Base-by-base conservation (phyloP, 2,329 filamentous ascomycete genomes). In the Phaeoacremonium minimum region DNA sequence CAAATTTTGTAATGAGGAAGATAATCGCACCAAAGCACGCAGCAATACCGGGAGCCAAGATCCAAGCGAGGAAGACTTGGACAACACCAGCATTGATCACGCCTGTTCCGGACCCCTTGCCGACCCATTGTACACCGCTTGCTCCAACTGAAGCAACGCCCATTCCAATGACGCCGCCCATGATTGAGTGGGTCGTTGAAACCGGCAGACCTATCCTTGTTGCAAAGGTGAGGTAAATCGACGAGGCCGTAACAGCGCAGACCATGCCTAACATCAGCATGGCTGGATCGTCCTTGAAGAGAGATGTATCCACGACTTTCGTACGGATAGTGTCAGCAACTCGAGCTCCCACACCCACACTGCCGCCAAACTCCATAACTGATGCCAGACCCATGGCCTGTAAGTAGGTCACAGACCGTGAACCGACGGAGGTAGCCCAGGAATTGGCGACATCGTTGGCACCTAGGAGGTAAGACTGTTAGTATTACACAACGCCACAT, bases 341-440 rank as follows among this genome's bases (percentile, higher is more conserved):
- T 40, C 75, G 73, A 19, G 76, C 69, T 16, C 77, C 79, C 32
- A 82, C 76, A 38, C 71, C 71, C 18, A 83, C 63, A 29, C 74
- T 68, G 34, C 80, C 80, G n/a, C 67, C 56, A 46, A 83, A 77
- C 56, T 83, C 79, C 63, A 80, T 78, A 41, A 80, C 51, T 30
- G 70, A 67, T 26, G 72, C 76, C 18, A 77, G 59, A 11, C 71
- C 46, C 75, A 78, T 77, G 45, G 75, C 78, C 55, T 82, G 77
- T 36, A 72, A 43, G 54, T 80, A 75, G 14, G 73, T 71, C 29
- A 84, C 58, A 40, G 83, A 85, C 28, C 81, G 69, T 4, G 83
- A 85, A 2, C 80, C 83, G 40, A 87, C 83, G 45, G 77, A 82
- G 20, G 80, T 85, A n/a, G 82, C 82, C 77, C 80, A 87, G 2